Percentiles rank a stretch among this genome's conserved stretches.
Evolutionary conservation across 2,329 filamentous ascomycete genomes (phyloP).

Genomic region (Monilinia laxa): DNA sequence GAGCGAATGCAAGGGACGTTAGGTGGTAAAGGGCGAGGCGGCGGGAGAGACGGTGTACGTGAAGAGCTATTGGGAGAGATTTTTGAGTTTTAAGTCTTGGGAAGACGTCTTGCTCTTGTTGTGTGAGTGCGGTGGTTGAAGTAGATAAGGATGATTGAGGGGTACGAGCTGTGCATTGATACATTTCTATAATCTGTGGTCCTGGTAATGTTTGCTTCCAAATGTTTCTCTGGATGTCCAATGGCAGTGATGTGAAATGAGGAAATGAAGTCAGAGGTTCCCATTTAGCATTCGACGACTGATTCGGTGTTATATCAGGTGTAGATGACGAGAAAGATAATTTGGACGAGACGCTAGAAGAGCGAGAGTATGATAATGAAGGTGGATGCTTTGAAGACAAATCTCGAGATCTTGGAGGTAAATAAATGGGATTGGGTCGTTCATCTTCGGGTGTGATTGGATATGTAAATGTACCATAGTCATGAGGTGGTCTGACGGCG

Average conservation of each 20-base stretch:
- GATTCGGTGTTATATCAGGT: neutral
- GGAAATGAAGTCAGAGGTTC: neutral
- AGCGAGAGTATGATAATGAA: conserved; percentile 7
- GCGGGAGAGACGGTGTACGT: conserved; percentile 12
- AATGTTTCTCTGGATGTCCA: conserved; percentile 10
- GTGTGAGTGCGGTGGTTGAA: neutral
- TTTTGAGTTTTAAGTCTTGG: neutral
- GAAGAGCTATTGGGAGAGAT: neutral
- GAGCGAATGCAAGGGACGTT: neutral
- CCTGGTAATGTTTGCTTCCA: conserved; percentile 7
- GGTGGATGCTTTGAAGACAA: neutral
- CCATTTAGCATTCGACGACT: neutral
- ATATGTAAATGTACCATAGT: conserved; percentile 16
- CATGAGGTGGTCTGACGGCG: neutral
- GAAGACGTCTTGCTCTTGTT: neutral
- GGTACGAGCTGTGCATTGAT: neutral
- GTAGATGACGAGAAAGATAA: neutral
- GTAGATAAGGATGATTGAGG: neutral
- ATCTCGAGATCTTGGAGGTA: neutral
- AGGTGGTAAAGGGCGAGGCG: neutral
- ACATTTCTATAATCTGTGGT: conserved; percentile 3
- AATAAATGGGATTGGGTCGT: neutral
- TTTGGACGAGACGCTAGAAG: conserved; percentile 9
- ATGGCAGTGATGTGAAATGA: conserved; percentile 13
- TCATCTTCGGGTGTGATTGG: conserved; percentile 2